Evolutionary conservation across 2,329 filamentous ascomycete genomes (phyloP).

Genomic region (Fusarium palustre): DNA sequence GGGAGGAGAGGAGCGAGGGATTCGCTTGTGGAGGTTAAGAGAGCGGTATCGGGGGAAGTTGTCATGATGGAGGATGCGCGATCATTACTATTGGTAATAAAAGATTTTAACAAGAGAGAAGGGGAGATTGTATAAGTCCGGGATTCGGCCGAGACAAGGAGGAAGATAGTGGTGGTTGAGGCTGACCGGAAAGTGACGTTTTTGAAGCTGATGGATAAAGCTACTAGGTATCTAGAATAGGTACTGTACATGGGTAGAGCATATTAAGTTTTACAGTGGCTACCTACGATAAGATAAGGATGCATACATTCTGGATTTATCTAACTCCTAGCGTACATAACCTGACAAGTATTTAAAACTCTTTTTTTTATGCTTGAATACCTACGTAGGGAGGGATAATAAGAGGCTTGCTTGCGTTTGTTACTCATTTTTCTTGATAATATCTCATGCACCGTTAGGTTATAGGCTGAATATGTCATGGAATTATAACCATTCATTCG

Average conservation of each 20-base stretch:
- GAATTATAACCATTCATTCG: constrained; percentile 7
- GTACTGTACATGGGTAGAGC: too few relatives aligned
- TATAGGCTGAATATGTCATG: neutral
- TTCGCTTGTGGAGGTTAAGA: constrained; percentile 35
- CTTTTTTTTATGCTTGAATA: neutral
- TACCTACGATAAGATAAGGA: constrained; percentile 29
- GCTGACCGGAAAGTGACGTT: constrained; percentile 24
- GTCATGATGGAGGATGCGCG: constrained; percentile 27
- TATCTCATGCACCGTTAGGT: neutral
- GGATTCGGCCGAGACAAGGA: constrained; percentile 11
- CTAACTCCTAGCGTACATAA: neutral
- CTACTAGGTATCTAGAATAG: too few relatives aligned
- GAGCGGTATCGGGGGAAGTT: constrained; percentile 10
- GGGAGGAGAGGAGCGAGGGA: constrained; percentile 57
- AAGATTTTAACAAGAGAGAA: neutral
- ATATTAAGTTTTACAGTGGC: constrained; percentile 10
- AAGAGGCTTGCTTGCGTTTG: neutral
- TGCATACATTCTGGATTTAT: neutral
- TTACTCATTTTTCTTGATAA: neutral
- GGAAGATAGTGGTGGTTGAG: constrained; percentile 8
- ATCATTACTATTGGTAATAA: constrained; percentile 18
- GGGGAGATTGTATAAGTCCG: constrained; percentile 11
- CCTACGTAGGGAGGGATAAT: too few relatives aligned
- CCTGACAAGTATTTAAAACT: neutral
- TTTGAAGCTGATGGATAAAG: constrained; percentile 6